Base-by-base conservation (phyloP, 192 early-diverging fungal species). In the Umbelopsis ramanniana region DNA sequence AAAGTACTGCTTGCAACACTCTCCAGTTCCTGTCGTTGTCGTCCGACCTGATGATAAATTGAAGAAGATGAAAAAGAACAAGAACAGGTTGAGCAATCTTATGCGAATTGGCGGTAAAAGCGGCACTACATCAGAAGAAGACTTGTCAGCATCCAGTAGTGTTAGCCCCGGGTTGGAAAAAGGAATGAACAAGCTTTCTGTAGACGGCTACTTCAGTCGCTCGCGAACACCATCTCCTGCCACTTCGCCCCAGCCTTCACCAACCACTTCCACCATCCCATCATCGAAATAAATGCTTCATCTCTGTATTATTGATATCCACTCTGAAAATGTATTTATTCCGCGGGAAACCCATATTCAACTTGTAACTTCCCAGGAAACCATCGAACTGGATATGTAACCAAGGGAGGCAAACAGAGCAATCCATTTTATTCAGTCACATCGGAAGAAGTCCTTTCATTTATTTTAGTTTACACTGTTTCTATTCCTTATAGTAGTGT, bases 1-100 rank as follows among this genome's bases (percentile, higher is more conserved):
- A 3, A 85, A 85, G 33, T 91, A 91, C 26, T 88, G 88, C 63
- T 66, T 91, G 68, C 85, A 92, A 63, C 88, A 91, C 73, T 88
- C 87, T 24, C 84, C 85, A 5, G 78, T 90, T 6, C 89, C 91
- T 1, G 90, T 92, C 7, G 80, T 88, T 15, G 87, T 92, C 12
- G 91, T 92, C 17, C 88, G 85, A 10, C 84, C 84, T 10, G 81
- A 80, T 24, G 75, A 74, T 29, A 76, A 83, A 46, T 37, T 81
- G 23, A 81, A 79, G 68, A 81, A 81, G 35, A 74, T 80, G 12
- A 77, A 79, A 46, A 73, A 73, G 47, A 78, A 78, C 26, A 53
- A 60, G 46, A 74, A 55, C 40, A 53, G 72, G 11, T n/a, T 75
- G 24, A 75, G 74, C 52, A 60, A 68, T 0, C 46, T 75, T 48